Base-by-base conservation (phyloP, 768 basidiomycete genomes). In the Hericium erinaceus region DNA sequence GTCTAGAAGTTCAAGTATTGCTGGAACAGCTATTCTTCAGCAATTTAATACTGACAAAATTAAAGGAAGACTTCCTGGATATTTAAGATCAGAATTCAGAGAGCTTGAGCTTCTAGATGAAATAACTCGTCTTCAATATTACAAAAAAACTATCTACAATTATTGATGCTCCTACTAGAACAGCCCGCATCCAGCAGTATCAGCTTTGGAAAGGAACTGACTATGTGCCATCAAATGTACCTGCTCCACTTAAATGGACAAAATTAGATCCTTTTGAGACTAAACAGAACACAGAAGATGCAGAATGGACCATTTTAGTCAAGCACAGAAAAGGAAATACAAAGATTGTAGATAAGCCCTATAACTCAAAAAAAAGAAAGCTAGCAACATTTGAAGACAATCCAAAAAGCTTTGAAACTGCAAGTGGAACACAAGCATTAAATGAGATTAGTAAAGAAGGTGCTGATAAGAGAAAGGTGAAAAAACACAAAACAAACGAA, bases 11-110 rank as follows among this genome's bases (percentile, higher is more conserved):
- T 51, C 64, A 2, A 51, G 54, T 8, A 33, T 54, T 12, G 12
- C 50, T 0, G 62, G 64, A 4, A 65, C 64, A 7, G 16, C 61
- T 5, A 59, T 67, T 38, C 13, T 67, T 9, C 58, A 60, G 40
- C 22, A 10, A 3, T 65, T 62, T 44, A 49, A 58, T 58, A 4
- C 15, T 7, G n/a, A 12, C 0, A 58, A 60, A 22, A 52, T 65
- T 12, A 56, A 12, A 10, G 56, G 57, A 13, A 60, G 65, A 4
- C 22, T 62, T 1, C 39, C 58, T 8, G 57, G 58, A 10, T 54
- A 48, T 46, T 52, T 66, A 15, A 41, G 62, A 11, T 52, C 60
- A 56, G 63, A 68, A 46, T 66, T 65, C 41, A 40, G 57, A 37
- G 58, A 58, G n/a, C 20, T 61, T 2, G 57, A 62, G 41, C 22